phyloP scores from a whole-genome alignment of 1,284 basidiomycete species.

The Cryptococcus neoformans region DNA sequence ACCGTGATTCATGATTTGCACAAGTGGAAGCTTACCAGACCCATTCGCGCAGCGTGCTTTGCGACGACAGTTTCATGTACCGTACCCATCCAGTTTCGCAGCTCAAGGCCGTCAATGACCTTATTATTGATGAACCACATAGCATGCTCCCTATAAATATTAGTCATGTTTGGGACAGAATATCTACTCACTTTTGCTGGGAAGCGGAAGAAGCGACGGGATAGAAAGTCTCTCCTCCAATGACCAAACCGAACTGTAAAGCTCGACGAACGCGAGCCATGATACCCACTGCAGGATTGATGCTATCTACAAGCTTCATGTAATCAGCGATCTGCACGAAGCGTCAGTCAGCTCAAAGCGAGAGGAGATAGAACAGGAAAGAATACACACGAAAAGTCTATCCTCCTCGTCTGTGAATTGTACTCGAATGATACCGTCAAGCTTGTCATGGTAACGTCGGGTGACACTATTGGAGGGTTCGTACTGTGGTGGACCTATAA shows the following conservation, averaged over 20 bases:
- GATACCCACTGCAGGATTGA: constrained; percentile 30
- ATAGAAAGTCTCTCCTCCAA: constrained; percentile 37
- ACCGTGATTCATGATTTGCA: background rate
- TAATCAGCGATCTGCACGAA: constrained; percentile 32
- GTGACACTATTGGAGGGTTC: constrained; percentile 49
- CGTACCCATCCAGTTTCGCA: constrained; percentile 40
- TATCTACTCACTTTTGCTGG: constrained; percentile 38
- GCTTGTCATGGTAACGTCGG: constrained; percentile 30
- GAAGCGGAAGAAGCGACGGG: constrained; percentile 44
- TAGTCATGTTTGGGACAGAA: background rate
- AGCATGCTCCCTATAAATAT: constrained; percentile 41
- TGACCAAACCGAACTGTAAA: constrained; percentile 37
- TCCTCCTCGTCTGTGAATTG: constrained; percentile 48
- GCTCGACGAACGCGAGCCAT: constrained; percentile 46
- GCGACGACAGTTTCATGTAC: constrained; percentile 47
- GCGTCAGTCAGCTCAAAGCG: background rate
- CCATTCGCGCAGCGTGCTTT: constrained; percentile 45
- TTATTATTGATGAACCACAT: constrained; percentile 46
- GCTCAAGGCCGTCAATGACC: constrained; percentile 29
- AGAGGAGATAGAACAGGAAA: background rate
- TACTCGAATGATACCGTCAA: constrained; percentile 46
- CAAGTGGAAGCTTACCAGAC: constrained; percentile 24
- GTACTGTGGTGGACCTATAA: constrained; percentile 43
- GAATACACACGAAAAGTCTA: constrained; percentile 35
- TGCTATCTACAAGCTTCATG: constrained; percentile 31